Percentiles rank a stretch among this genome's conserved stretches.
Conservation (phyloP, 441 rosid genomes). For the Brassica balearica region DNA sequence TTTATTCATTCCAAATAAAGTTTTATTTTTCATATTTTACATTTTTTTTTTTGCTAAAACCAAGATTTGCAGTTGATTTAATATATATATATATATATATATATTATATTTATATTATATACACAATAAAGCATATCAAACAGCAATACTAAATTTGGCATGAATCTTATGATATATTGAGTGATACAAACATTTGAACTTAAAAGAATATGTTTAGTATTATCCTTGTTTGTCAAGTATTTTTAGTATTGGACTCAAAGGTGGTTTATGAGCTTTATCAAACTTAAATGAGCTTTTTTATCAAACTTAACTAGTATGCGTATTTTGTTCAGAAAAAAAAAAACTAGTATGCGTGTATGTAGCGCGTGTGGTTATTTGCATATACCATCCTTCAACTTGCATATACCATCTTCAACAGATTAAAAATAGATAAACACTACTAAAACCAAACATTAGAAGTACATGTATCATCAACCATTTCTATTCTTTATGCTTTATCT, state of each 20-base stretch:
- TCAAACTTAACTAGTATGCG: neutral
- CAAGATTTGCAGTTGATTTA: neutral
- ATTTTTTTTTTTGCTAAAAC: no score
- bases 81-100: no score
- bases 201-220: neutral
- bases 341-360: neutral
- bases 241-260: neutral
- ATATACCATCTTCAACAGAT: neutral
- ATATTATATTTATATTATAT: neutral
- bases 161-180: neutral
- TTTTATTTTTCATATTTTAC: no score
- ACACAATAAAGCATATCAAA: neutral
- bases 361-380: slow-evolving; percentile 1
- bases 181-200: neutral
- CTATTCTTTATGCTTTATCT: no score
- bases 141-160: neutral
- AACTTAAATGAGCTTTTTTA: neutral
- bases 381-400: neutral
- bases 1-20: no score
- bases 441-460: neutral
- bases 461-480: neutral
- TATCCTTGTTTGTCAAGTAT: neutral
- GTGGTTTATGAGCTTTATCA: neutral
- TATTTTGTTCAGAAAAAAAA: no score
- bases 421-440: neutral